A percentile compares a stretch with the other conserved stretches of the same genome.
Conservation (phyloP, 331 rosid genomes). For the Phaseolus coccineus region DNA sequence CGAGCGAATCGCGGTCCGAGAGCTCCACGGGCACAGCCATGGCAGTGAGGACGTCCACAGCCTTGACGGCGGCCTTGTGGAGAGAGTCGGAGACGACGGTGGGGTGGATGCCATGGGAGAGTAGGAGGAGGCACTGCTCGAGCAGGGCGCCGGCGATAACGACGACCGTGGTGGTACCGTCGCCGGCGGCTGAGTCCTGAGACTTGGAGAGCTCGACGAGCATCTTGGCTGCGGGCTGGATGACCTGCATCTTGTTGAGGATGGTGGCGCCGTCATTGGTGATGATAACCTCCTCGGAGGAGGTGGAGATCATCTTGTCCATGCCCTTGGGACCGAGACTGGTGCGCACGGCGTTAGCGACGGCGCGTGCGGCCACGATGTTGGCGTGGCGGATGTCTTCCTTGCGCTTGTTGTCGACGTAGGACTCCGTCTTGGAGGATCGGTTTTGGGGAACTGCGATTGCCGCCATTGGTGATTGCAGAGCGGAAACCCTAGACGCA, state of each 20-base stretch:
- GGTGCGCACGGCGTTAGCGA: constrained; percentile 92
- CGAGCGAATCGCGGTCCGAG: constrained; percentile 79
- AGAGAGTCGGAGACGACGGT: constrained; percentile 86
- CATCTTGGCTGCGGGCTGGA: constrained; percentile 98
- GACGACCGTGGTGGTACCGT: constrained; percentile 95
- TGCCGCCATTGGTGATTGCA: constrained; percentile 62
- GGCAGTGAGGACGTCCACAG: constrained; percentile 84
- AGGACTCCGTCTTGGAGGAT: constrained; percentile 86
- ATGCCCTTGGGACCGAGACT: constrained; percentile 95
- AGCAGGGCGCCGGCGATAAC: constrained; percentile 89
- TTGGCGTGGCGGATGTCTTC: constrained; percentile 90
- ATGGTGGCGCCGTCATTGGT: constrained; percentile 99
- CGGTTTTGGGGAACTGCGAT: constrained; percentile 69
- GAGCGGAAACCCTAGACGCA: too few species aligned
- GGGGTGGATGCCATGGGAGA: constrained; percentile 91
- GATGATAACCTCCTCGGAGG: constrained; percentile 92
- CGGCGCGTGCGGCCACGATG: constrained; percentile 82
- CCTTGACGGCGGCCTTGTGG: constrained; percentile 79
- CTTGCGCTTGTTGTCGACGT: constrained; percentile 95
- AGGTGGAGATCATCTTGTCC: constrained; percentile 98
- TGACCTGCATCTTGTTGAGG: constrained; percentile 95
- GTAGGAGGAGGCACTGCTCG: constrained; percentile 67
- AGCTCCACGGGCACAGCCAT: constrained; percentile 96
- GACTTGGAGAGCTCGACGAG: constrained; percentile 94
- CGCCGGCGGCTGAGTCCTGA: constrained; percentile 91